Percentiles rank a stretch among this genome's conserved stretches.
These are phyloP conservation scores for Silybum marianum DNA, from an alignment of 129 eudicot species.

Conservation along the genomic window DNA sequence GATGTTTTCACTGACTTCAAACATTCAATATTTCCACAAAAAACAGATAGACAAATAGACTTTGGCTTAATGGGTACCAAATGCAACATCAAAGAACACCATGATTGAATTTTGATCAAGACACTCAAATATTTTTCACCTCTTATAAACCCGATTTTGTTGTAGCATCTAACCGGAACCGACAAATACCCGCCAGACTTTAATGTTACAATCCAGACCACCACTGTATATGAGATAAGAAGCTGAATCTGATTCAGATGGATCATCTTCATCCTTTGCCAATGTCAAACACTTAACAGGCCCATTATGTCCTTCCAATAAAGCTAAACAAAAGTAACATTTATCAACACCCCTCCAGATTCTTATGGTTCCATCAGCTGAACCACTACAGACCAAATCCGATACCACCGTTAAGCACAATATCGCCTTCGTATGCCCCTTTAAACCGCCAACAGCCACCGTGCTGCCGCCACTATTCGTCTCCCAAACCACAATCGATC, in stretches of 20 bases:
- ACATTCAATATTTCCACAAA: not conserved
- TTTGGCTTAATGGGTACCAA: not conserved
- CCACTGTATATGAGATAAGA: conserved; percentile 58
- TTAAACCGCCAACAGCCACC: conserved; percentile 39
- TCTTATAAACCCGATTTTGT: not conserved
- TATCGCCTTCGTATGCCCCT: conserved; percentile 60
- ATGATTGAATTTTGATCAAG: not conserved
- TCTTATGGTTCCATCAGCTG: conserved; percentile 64
- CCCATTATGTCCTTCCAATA: conserved; percentile 66
- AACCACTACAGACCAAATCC: conserved; percentile 63
- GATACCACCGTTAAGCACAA: conserved; percentile 56
- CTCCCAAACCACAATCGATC: conserved; percentile 57
- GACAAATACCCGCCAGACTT: conserved; percentile 52
- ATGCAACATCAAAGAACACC: not conserved
- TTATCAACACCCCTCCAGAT: conserved; percentile 52
- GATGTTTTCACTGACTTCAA: not conserved
- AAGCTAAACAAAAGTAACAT: conserved; percentile 52
- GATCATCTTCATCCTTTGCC: conserved; percentile 27
- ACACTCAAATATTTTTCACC: too few relatives aligned
- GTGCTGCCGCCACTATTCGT: conserved; percentile 39
- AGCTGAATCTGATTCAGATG: conserved; percentile 9
- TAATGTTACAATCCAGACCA: conserved; percentile 58
- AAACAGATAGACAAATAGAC: not conserved
- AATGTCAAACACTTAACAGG: conserved; percentile 64
- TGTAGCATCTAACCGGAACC: not conserved